Conservation (phyloP, 2,329 filamentous ascomycete genomes). For the Sporothrix mexicana region DNA sequence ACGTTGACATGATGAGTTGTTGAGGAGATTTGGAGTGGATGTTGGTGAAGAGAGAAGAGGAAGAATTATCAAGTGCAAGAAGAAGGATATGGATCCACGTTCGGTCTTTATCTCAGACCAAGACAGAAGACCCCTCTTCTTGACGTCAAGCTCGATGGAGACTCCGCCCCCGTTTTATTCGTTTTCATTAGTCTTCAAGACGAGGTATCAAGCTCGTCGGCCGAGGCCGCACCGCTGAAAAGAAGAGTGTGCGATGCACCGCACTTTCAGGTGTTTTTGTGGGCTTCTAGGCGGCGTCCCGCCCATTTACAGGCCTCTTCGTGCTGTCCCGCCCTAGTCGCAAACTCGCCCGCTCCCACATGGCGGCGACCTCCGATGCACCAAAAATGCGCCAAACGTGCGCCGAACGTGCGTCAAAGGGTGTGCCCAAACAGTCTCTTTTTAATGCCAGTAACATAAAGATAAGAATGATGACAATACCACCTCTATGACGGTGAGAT, state of each 20-base stretch:
- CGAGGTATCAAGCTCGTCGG: slow-evolving; percentile 15
- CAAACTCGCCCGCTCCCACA: not conserved
- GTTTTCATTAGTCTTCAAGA: slow-evolving; percentile 4
- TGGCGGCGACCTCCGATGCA: slow-evolving; percentile 30
- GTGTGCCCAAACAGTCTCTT: not conserved
- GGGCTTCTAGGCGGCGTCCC: no score
- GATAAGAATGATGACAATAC: not conserved
- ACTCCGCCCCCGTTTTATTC: not conserved
- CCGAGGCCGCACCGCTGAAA: slow-evolving; percentile 8
- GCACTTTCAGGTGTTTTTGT: not conserved
- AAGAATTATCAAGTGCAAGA: not conserved
- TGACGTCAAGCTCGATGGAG: not conserved
- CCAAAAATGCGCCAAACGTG: not conserved
- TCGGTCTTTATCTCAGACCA: not conserved
- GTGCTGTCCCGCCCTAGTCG: not conserved
- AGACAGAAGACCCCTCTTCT: not conserved
- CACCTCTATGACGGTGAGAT: not conserved
- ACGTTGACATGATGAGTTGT: not conserved
- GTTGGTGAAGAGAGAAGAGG: not conserved
- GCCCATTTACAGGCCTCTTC: not conserved
- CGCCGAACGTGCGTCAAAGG: no score
- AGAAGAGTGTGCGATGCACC: not conserved
- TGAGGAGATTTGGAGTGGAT: not conserved
- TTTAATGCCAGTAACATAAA: no score
- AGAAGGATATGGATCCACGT: not conserved